Percentiles rank a stretch among this genome's conserved stretches.
Evolutionary conservation across 306 rosid species (phyloP).

Genomic region (Rosa lucieae): DNA sequence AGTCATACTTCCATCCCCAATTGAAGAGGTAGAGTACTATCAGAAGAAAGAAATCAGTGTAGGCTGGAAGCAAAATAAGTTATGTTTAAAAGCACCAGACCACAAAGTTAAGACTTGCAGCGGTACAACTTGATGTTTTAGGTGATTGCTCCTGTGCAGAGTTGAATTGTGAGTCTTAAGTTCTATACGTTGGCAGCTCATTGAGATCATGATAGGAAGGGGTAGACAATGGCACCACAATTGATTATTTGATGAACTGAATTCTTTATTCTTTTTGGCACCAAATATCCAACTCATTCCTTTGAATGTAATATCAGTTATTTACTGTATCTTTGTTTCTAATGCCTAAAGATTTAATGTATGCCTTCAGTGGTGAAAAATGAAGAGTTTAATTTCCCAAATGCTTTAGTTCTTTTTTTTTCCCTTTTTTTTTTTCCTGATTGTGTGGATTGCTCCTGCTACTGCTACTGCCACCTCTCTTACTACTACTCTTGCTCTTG

Average conservation of each 20-base stretch:
- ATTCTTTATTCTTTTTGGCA: too few species aligned
- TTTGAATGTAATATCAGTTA: too few species aligned
- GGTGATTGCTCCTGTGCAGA: background rate
- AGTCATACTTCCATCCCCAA: background rate
- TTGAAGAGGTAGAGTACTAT: background rate
- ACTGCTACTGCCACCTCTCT: too few species aligned
- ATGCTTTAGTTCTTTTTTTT: too few species aligned
- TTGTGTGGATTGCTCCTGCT: too few species aligned
- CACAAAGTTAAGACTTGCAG: background rate
- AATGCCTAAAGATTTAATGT: too few species aligned
- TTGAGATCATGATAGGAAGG: slow-evolving; percentile 6
- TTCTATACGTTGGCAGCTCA: background rate
- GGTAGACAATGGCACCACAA: background rate
- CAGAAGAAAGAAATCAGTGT: background rate
- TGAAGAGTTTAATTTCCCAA: too few species aligned
- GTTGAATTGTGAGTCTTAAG: background rate
- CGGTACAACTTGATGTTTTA: background rate
- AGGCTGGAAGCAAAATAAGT: background rate
- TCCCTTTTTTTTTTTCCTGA: too few species aligned
- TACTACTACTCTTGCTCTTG: too few species aligned
- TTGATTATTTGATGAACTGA: background rate
- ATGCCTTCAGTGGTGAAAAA: too few species aligned
- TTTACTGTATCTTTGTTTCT: too few species aligned
- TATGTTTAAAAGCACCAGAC: background rate
- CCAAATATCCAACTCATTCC: too few species aligned